phyloP scores from a whole-genome alignment of 495 filamentous ascomycete genomes.

The Gamarada debralockiae region DNA sequence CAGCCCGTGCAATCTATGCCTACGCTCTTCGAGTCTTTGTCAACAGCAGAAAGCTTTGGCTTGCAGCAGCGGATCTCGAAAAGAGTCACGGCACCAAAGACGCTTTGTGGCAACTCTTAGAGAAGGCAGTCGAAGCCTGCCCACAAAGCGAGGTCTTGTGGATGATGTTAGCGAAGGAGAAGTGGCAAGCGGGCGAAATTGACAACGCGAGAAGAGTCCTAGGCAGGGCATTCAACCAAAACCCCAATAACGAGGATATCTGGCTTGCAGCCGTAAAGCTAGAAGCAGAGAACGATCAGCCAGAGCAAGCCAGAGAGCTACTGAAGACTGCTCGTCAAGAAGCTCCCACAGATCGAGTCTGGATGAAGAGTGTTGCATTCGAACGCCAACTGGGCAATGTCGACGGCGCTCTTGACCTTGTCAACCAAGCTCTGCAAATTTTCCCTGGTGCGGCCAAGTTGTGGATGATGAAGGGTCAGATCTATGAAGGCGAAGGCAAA shows the following conservation, averaged over 20 bases:
- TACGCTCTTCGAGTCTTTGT: slow-evolving; percentile 87
- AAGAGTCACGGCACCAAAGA: slow-evolving; percentile 85
- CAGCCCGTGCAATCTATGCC: slow-evolving; percentile 87
- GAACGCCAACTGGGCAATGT: slow-evolving; percentile 78
- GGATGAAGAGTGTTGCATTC: slow-evolving; percentile 91
- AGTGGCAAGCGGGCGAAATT: slow-evolving; percentile 80
- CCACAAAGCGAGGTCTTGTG: slow-evolving; percentile 87
- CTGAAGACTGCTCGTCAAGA: slow-evolving; percentile 76
- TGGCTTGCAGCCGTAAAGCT: slow-evolving; percentile 94
- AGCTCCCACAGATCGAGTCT: slow-evolving; percentile 91
- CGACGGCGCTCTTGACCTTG: slow-evolving; percentile 79
- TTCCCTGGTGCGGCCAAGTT: slow-evolving; percentile 86
- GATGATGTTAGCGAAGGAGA: slow-evolving; percentile 94
- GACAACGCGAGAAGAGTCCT: slow-evolving; percentile 82
- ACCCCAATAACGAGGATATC: slow-evolving; percentile 94
- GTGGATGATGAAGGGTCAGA: slow-evolving; percentile 98
- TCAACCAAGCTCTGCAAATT: slow-evolving; percentile 79
- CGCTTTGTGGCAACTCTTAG: slow-evolving; percentile 75
- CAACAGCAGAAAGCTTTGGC: slow-evolving; percentile 78
- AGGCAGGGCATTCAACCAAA: slow-evolving; percentile 83
- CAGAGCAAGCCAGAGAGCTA: slow-evolving; percentile 74
- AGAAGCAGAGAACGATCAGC: slow-evolving; percentile 80
- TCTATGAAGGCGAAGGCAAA: slow-evolving; percentile 78
- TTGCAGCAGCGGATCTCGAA: slow-evolving; percentile 87
- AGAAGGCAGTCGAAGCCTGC: slow-evolving; percentile 91